A percentile compares a stretch with the other conserved stretches of the same genome.
phyloP scores from a whole-genome alignment of 768 basidiomycete species.

The Trametes gibbosa region DNA sequence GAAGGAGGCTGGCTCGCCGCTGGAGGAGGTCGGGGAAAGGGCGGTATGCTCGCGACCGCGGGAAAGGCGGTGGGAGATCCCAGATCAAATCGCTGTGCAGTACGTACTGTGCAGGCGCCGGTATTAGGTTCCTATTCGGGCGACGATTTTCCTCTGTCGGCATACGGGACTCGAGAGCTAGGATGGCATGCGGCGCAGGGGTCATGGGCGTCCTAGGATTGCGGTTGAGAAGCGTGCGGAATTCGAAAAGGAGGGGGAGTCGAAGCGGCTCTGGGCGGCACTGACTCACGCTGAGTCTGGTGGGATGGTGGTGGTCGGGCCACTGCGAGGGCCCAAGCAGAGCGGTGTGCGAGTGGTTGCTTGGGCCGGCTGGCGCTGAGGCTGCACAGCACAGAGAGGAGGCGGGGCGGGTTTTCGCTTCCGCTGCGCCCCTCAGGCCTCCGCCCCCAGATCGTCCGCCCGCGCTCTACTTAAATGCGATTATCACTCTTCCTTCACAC shows the following conservation, averaged over 20 bases:
- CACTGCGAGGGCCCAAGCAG: too few species aligned
- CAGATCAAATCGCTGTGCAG: neutral
- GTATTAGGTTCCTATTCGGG: constrained; percentile 5
- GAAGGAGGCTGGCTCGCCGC: too few species aligned
- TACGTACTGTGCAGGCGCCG: neutral
- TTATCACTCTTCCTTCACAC: constrained; percentile 8
- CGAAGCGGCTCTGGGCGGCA: constrained; percentile 1
- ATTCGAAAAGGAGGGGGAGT: neutral
- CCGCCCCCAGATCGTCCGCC: constrained; percentile 9
- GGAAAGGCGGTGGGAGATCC: neutral
- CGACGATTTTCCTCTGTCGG: neutral
- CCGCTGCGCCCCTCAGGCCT: constrained; percentile 3
- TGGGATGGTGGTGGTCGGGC: neutral
- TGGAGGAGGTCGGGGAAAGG: too few species aligned
- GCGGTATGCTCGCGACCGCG: neutral
- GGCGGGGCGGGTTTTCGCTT: constrained; percentile 8
- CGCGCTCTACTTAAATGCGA: constrained; percentile 9
- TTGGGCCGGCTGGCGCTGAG: too few species aligned
- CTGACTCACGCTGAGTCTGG: constrained; percentile 8
- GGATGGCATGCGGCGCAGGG: neutral
- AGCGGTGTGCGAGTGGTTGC: too few species aligned
- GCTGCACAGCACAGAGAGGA: too few species aligned
- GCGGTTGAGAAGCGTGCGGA: constrained; percentile 6
- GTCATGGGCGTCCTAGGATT: constrained; percentile 1
- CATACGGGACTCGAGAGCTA: neutral